Conservation (phyloP, 257 asterid species). For the Rauvolfia tetraphylla region DNA sequence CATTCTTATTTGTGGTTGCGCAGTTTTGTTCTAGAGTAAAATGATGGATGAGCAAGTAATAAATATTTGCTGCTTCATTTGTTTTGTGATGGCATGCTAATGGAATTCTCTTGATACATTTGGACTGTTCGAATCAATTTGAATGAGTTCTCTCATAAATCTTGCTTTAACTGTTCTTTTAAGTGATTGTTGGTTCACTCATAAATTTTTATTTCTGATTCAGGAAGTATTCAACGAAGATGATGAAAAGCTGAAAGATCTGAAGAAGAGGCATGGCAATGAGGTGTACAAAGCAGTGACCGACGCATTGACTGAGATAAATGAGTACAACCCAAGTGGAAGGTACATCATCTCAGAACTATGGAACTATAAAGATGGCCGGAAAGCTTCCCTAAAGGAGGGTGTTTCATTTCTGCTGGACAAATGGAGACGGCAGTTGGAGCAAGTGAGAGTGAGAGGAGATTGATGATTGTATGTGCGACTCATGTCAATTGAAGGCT, state of each 20-base stretch:
- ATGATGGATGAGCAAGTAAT: background rate
- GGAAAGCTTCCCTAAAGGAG: constrained; percentile 68
- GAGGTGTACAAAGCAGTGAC: constrained; percentile 64
- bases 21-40: background rate
- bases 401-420: constrained; percentile 55
- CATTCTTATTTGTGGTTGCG: background rate
- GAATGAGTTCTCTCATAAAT: background rate
- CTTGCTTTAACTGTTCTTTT: background rate
- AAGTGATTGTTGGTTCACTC: background rate
- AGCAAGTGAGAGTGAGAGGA: background rate
- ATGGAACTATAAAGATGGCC: constrained; percentile 69
- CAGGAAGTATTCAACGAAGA: constrained; percentile 62
- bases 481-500: background rate
- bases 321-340: constrained; percentile 89
- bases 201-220: constrained; percentile 3
- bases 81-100: background rate
- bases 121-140: background rate
- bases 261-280: constrained; percentile 48
- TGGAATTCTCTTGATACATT: background rate
- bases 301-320: constrained; percentile 55
- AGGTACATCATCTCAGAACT: constrained; percentile 62
- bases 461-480: background rate
- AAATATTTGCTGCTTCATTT: background rate
- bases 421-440: constrained; percentile 39
- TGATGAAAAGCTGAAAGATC: constrained; percentile 69